These are phyloP conservation scores for Moniliella sp. DNA, from an alignment of 1,284 basidiomycete genomes.

Conservation along the genomic window DNA sequence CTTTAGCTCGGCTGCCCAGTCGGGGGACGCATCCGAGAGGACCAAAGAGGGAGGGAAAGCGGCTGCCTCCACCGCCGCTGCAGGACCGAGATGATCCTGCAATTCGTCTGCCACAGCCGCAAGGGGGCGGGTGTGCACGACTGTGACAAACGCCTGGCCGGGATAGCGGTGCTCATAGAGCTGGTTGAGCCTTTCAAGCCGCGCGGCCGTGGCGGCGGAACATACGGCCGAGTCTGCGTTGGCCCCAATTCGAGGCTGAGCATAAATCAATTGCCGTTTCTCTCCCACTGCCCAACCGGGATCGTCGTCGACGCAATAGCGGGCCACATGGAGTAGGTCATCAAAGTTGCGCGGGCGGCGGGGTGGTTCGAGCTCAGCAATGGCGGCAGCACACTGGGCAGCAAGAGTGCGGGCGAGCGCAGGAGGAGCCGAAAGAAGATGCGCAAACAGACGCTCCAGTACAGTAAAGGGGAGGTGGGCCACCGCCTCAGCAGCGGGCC, in stretches of 20 bases:
- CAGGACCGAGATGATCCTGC: constrained; percentile 8
- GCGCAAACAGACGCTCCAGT: too few relatives aligned
- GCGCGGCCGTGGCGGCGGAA: too few relatives aligned
- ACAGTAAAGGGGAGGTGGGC: too few relatives aligned
- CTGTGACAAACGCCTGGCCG: constrained; percentile 25
- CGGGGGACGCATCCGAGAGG: constrained; percentile 3
- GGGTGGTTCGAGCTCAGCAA: constrained; percentile 18
- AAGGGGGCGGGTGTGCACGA: constrained; percentile 39
- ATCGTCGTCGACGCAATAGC: constrained; percentile 24
- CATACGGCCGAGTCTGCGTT: constrained; percentile 10
- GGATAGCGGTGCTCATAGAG: constrained; percentile 25
- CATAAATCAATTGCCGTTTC: constrained; percentile 12
- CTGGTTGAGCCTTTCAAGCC: constrained; percentile 14
- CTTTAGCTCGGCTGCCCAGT: constrained; percentile 20
- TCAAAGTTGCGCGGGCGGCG: constrained; percentile 24
- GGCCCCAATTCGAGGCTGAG: constrained; percentile 18
- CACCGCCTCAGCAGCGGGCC: too few relatives aligned
- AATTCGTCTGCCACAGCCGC: constrained; percentile 15
- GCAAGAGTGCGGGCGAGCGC: too few relatives aligned
- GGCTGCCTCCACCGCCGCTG: constrained; percentile 5
- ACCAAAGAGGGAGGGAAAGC: too few relatives aligned
- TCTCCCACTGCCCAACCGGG: constrained; percentile 18
- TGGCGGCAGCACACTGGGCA: constrained; percentile 14
- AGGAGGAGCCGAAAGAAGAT: too few relatives aligned
- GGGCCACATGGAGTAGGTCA: constrained; percentile 25